Evolutionary conservation across 2,329 filamentous ascomycete genomes (phyloP), one percentile per base, ranked within the genome.

Genomic region (Sporothrix protearum): DNA sequence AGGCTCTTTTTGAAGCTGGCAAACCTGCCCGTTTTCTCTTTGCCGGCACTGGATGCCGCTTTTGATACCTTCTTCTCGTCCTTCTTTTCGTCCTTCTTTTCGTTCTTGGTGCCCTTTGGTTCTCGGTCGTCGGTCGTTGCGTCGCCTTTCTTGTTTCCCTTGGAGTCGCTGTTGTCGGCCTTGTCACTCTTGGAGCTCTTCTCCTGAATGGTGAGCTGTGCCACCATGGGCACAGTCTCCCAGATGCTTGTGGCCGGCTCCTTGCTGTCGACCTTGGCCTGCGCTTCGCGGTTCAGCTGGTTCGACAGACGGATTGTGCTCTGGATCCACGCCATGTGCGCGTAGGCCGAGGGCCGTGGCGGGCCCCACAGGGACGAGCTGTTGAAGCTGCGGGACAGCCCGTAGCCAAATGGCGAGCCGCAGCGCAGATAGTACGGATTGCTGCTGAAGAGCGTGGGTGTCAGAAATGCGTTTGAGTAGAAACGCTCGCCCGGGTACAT

Each of bases 401-500:
- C 39, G 28, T 64, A 69, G 14, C 66, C 66, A 25, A 51, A 72
- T 2, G 72, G 70, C 45, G 69, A 53, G 36, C 68, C 68, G 16
- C 30, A 47, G 14, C 45, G 36, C 12, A 57, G 9, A 10, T 70
- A 6, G 42, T 71, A 73, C 3, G 66, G 70, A 33, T 71, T 73
- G 25, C 22, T 30, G 51, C 22, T 67, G 14, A 66, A 39, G 33
- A 69, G 19, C 78, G 80, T 67, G 71, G 9, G 8, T 22, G 61
- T 19, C 19, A 71, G 16, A 53, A n/a, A 70, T 39, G 74, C 14
- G 39, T 73, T 30, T 3, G 76, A 55, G 73, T 79, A 79, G 73
- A 70, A 69, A 7, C 28, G 64, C 66, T 81, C 76, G 75, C 82
- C 82, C 45, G 82, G 82, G 74, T 84, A 85, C 78, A 83, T 82